Evolutionary conservation across 768 basidiomycete genomes (phyloP).

Genomic region (Cystobasidium onofrii): DNA sequence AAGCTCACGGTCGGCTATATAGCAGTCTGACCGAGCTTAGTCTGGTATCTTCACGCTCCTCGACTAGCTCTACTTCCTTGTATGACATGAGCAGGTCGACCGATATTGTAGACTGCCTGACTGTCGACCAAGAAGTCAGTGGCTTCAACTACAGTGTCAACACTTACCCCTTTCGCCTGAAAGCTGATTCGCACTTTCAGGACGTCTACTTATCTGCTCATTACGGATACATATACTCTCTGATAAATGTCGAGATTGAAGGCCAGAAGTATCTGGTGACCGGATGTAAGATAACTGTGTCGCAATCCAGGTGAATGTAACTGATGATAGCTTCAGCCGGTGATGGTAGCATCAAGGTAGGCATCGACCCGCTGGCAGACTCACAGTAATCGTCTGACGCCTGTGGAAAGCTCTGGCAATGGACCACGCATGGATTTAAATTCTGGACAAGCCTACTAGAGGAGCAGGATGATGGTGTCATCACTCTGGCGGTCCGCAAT

Average conservation of each 20-base stretch:
- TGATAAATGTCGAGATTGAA: slow-evolving; percentile 49
- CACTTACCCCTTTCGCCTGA: no score
- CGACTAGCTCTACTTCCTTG: background rate
- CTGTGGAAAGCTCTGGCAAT: slow-evolving; percentile 40
- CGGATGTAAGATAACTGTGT: slow-evolving; percentile 37
- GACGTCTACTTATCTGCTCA: slow-evolving; percentile 84
- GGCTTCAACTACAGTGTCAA: background rate
- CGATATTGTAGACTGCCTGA: background rate
- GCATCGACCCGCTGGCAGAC: background rate
- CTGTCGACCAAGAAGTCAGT: slow-evolving; percentile 6
- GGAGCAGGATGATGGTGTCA: slow-evolving; percentile 62
- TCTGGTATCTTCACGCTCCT: slow-evolving; percentile 21
- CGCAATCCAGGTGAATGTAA: no score
- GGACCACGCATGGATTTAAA: slow-evolving; percentile 34
- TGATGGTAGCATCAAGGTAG: slow-evolving; percentile 78
- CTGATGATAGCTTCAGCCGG: slow-evolving; percentile 78
- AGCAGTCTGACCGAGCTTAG: slow-evolving; percentile 22
- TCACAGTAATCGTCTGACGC: slow-evolving; percentile 2
- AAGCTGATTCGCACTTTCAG: no score
- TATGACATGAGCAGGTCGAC: background rate
- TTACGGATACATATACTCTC: slow-evolving; percentile 80
- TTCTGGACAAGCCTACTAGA: background rate
- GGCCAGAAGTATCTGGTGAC: slow-evolving; percentile 45
- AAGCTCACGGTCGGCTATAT: slow-evolving; percentile 25
- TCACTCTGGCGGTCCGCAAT: slow-evolving; percentile 65